These are phyloP conservation scores for Sclerospora graminicola DNA, from an alignment of 352 stramenopile species.

Conservation along the genomic window DNA sequence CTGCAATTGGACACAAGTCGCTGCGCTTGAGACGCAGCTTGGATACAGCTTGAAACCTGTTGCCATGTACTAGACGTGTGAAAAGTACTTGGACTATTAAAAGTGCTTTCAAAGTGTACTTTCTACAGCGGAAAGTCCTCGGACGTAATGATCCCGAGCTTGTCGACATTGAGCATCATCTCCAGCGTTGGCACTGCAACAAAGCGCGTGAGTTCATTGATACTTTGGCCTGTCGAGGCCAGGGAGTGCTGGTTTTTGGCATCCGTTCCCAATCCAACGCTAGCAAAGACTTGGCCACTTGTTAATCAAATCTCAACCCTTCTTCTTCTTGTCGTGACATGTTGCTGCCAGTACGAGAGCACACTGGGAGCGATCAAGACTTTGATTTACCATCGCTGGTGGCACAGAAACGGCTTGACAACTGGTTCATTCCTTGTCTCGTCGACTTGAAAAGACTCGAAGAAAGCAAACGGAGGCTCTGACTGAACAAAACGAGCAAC, in stretches of 20 bases:
- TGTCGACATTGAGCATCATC: constrained; percentile 59
- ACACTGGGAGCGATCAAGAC: constrained; percentile 57
- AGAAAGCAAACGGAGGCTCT: constrained; percentile 9
- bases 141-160: constrained; percentile 41
- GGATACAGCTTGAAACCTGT: constrained; percentile 33
- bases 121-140: constrained; percentile 21
- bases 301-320: constrained; percentile 33
- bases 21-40: constrained; percentile 28
- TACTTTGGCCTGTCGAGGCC: constrained; percentile 1
- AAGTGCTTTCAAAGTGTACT: constrained; percentile 32
- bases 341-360: constrained; percentile 43
- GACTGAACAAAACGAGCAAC: constrained; percentile 19
- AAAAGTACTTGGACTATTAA: constrained; percentile 20
- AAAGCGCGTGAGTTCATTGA: constrained; percentile 40
- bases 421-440: too few species aligned
- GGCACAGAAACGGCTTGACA: constrained; percentile 7
- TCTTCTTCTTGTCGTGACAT: constrained; percentile 3
- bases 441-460: not conserved
- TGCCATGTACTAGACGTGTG: constrained; percentile 42
- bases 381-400: constrained; percentile 33
- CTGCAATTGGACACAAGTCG: constrained; percentile 50
- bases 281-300: constrained; percentile 56
- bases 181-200: constrained; percentile 24
- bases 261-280: constrained; percentile 24
- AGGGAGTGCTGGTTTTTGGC: constrained; percentile 18